Conservation (phyloP, 2,329 filamentous ascomycete species). For the Ilyonectria mors-panacis region DNA sequence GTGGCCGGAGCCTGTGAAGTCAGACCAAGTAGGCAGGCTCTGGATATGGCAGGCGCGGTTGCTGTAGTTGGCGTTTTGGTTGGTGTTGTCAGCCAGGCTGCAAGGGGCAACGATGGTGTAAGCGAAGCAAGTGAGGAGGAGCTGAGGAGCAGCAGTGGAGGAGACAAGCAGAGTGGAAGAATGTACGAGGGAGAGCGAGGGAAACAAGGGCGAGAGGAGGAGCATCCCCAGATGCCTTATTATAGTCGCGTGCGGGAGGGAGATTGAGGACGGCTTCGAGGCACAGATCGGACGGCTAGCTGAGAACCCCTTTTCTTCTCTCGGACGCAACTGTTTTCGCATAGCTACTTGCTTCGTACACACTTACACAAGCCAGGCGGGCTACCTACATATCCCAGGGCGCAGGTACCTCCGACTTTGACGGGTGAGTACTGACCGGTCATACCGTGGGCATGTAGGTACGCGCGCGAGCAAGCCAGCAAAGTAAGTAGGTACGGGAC, state of each 20-base stretch:
- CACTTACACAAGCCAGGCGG: constrained; percentile 28
- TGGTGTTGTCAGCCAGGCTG: constrained; percentile 14
- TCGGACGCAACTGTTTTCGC: constrained; percentile 2
- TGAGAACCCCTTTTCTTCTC: constrained; percentile 23
- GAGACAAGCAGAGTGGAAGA: not conserved
- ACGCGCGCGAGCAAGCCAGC: constrained; percentile 10
- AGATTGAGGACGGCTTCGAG: constrained; percentile 19
- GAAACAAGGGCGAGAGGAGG: constrained; percentile 21
- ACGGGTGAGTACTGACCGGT: constrained; percentile 25
- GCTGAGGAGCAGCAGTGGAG: not conserved
- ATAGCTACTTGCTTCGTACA: not conserved
- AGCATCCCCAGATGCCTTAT: constrained; percentile 30
- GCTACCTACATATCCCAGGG: constrained; percentile 20
- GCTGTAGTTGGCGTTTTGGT: constrained; percentile 5
- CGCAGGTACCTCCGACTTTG: constrained; percentile 21
- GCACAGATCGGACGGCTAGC: constrained; percentile 21
- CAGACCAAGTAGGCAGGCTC: not conserved
- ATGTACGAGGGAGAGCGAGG: constrained; percentile 16
- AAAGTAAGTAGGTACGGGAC: constrained; percentile 1
- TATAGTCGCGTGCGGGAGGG: constrained; percentile 28
- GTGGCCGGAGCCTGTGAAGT: constrained; percentile 5
- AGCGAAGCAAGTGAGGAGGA: constrained; percentile 13
- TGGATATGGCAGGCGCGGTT: constrained; percentile 15
- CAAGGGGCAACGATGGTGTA: constrained; percentile 14
- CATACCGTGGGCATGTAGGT: constrained; percentile 10